Evolutionary conservation across 257 asterid species (phyloP), one percentile per base, ranked within the genome.

Genomic region (Nicotiana attenuata): DNA sequence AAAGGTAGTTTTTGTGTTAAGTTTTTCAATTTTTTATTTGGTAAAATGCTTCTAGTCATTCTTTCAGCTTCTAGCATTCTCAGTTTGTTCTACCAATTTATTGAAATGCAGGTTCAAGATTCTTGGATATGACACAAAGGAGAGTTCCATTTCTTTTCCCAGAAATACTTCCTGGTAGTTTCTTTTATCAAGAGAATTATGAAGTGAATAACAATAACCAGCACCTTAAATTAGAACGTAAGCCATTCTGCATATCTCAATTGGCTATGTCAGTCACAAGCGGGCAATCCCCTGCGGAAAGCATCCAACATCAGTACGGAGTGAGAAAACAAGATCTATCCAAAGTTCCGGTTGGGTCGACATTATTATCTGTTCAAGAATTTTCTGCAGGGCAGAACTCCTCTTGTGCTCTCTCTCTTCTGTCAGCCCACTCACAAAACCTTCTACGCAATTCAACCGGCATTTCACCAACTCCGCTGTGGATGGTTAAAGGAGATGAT

Each of bases 331-430:
- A 69, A 59, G 65, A 80, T 64, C 90, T 81, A 47, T 53, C 87
- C 5, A 45, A 50, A 81, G 81, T 81, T 76, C 85, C 64, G 63
- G 77, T 55, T 73, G 68, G 80, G n/a, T 8, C 83, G 0, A 65
- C 88, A 41, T 1, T 41, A 60, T 67, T 53, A 17, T 68, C 87
- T 5, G 61, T 84, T 76, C 85, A 57, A 14, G 90, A 87, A 81
- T 50, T 85, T 14, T 73, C 84, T 11, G 65, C 14, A 87, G 77
- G 84, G 71, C 76, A 88, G 68, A 86, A 83, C 81, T 88, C 90
- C 28, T 24, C 77, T 78, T 53, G 84, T 85, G 97, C 93, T 92
- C 92, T 80, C 97, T 93, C 93, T 93, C 93, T 92, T 93, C 97
- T 93, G 97, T 93, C 96, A 90, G 57, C 86, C 85, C 85, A 85